These are phyloP conservation scores for Pseudogymnoascus verrucosus DNA, from an alignment of 2,329 filamentous ascomycete species.

Conservation along the genomic window DNA sequence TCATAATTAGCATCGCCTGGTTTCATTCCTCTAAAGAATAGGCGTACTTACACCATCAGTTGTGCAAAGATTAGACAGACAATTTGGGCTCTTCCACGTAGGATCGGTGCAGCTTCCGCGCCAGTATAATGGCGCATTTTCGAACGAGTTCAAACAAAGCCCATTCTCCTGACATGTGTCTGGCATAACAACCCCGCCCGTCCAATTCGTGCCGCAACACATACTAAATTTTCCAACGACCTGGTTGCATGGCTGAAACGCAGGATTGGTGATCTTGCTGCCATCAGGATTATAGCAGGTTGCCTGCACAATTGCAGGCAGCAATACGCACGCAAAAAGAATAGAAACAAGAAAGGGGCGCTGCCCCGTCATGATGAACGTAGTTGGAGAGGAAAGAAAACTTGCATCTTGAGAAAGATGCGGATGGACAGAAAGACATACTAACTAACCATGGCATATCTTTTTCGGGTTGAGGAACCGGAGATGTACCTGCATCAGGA, in stretches of 20 bases:
- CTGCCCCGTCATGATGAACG: background rate
- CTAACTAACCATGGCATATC: background rate
- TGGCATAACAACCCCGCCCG: background rate
- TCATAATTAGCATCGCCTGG: background rate
- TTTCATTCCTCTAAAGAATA: background rate
- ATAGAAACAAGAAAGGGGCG: background rate
- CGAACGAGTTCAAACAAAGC: slow-evolving; percentile 1
- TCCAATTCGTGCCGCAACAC: slow-evolving; percentile 9
- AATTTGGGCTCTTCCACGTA: slow-evolving; percentile 9
- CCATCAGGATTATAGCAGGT: slow-evolving; percentile 8
- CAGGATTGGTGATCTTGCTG: background rate
- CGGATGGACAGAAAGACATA: background rate
- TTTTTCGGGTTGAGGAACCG: background rate
- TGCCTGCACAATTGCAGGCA: background rate
- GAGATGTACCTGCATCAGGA: background rate
- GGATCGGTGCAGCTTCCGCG: slow-evolving; percentile 8
- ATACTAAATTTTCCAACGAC: slow-evolving; percentile 8
- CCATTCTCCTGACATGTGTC: slow-evolving; percentile 8
- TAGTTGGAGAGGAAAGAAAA: background rate
- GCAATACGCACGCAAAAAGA: background rate
- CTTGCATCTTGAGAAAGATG: background rate
- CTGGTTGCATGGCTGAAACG: slow-evolving; percentile 10
- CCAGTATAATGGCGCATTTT: background rate
- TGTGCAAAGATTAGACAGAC: background rate
- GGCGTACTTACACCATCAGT: background rate